Evolutionary conservation across 2,329 filamentous ascomycete genomes (phyloP), one percentile per base, ranked within the genome.

Genomic region (Venturia asperata): DNA sequence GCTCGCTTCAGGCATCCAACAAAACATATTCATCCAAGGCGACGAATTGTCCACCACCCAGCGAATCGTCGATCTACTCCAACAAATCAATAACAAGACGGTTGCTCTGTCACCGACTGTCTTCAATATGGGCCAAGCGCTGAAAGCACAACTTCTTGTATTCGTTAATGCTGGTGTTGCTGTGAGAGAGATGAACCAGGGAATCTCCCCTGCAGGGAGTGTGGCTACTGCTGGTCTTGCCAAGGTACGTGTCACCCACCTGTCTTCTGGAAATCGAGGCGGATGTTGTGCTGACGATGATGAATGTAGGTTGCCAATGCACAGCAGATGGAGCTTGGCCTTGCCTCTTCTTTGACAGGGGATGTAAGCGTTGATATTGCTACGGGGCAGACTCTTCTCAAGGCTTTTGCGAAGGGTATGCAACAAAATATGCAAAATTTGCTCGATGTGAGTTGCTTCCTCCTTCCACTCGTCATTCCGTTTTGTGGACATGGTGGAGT

Each of bases 1-100:
- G 27, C 49, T 55, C 49, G 49, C 49, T n/a, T 55, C 49, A 19
- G 49, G 49, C 49, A 55, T 55, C 49, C 49, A 55, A 30, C 49
- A 55, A 19, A 55, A 55, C 17, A 55, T 55, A 2, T 30, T 55
- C 27, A 30, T 24, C 27, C 49, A 55, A 30, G 21, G 27, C 3
- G 49, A 30, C n/a, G 49, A 55, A 30, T 13, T 24, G 2, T 21
- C 49, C 21, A 24, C 49, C 27, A 11, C 27, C 27, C 49, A 55
- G 27, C 21, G 21, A 3, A 41, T 62, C 19, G 21, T 45, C 19
- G 43, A 21, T 24, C 10, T 62, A 9, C n/a, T 62, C 19, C 34
- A 62, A n/a, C 39, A 62, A 13, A 34, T 41, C n/a, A 15, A 41
- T 5, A 42, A 41, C 21, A 41, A 41, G 19, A 41, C 61, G 9